These are phyloP conservation scores for Marasmius tenuissimus DNA, from an alignment of 1,284 basidiomycete species.

Conservation along the genomic window DNA sequence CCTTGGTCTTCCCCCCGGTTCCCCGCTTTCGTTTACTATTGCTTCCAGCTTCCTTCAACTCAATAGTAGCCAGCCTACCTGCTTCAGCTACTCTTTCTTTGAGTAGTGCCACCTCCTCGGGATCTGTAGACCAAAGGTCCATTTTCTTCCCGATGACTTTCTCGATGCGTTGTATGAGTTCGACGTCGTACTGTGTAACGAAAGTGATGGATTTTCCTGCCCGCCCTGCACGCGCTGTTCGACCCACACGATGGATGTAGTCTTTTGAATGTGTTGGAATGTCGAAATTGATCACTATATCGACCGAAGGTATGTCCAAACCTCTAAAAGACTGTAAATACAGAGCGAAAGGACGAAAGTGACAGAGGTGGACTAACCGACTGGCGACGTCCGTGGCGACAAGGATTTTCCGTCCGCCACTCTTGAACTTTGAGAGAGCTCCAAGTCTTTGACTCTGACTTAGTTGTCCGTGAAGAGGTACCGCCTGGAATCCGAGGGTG, in stretches of 20 bases:
- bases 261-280: constrained; percentile 99
- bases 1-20: constrained; percentile 31
- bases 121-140: constrained; percentile 87
- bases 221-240: constrained; percentile 95
- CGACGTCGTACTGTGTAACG: constrained; percentile 98
- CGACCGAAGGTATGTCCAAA: constrained; percentile 95
- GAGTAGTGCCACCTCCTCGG: constrained; percentile 87
- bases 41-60: constrained; percentile 68
- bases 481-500: constrained; percentile 90
- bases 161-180: constrained; percentile 94
- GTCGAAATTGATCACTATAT: constrained; percentile 98
- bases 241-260: constrained; percentile 97
- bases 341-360: not conserved
- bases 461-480: constrained; percentile 95
- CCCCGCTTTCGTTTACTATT: constrained; percentile 21
- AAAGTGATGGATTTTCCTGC: constrained; percentile 95
- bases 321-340: constrained; percentile 53
- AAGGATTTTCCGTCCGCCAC: constrained; percentile 87
- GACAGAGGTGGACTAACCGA: constrained; percentile 49
- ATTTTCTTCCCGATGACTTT: constrained; percentile 91
- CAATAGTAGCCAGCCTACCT: constrained; percentile 77
- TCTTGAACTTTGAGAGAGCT: constrained; percentile 96
- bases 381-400: constrained; percentile 99
- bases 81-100: constrained; percentile 93
- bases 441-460: constrained; percentile 93